phyloP scores from a whole-genome alignment of 495 filamentous ascomycete species.

The Penicillium cinerascens region DNA sequence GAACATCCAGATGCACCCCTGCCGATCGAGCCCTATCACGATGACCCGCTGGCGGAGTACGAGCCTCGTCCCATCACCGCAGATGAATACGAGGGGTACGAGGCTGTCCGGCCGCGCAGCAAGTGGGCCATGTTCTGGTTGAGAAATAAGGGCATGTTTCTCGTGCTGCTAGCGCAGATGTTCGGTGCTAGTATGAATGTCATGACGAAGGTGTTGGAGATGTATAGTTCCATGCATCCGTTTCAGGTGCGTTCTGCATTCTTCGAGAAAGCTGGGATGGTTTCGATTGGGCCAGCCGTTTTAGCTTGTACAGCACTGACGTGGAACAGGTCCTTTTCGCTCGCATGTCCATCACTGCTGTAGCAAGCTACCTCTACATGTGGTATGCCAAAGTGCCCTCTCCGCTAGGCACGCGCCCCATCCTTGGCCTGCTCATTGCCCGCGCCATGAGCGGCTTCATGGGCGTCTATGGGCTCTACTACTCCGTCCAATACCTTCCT shows the following conservation, averaged over 20 bases:
- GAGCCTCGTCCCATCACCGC: conserved; percentile 22
- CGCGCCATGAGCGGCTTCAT: conserved; percentile 78
- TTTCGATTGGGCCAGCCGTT: no score
- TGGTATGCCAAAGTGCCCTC: conserved; percentile 62
- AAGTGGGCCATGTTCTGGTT: conserved; percentile 40
- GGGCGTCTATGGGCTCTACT: conserved; percentile 78
- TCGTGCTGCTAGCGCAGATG: conserved; percentile 73
- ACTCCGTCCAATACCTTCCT: conserved; percentile 82
- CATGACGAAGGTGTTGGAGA: conserved; percentile 72
- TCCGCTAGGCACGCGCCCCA: conserved; percentile 64
- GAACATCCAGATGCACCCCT: conserved; percentile 27
- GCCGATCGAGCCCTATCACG: conserved; percentile 11
- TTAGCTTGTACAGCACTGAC: no score
- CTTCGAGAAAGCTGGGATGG: no score
- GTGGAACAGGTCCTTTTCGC: conserved; percentile 69
- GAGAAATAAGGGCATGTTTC: conserved; percentile 67
- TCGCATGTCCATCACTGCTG: conserved; percentile 73
- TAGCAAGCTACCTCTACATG: conserved; percentile 71
- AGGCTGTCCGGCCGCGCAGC: conserved; percentile 14
- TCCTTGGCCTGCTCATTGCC: conserved; percentile 62
- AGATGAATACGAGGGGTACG: not conserved
- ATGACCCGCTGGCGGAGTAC: conserved; percentile 15
- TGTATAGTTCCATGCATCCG: conserved; percentile 72
- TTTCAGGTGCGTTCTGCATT: conserved; percentile 57
- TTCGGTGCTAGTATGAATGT: conserved; percentile 91